Base-by-base conservation (phyloP, 352 stramenopile genomes). In the Paralagenidium karlingii region DNA sequence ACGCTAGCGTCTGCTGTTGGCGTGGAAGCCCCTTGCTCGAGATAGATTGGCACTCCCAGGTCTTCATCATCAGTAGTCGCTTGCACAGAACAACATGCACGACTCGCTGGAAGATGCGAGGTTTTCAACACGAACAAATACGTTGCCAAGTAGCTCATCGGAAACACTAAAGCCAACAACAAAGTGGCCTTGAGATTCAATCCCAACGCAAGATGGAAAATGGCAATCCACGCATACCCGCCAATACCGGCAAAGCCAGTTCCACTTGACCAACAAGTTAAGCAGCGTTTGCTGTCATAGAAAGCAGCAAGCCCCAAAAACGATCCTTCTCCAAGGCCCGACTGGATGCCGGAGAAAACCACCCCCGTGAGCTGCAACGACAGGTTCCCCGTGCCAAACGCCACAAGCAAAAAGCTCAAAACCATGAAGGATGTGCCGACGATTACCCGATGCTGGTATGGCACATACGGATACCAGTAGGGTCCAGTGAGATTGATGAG, bases 401-500 rank as follows among this genome's bases (percentile, higher is more conserved):
- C 81, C 11, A 93, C 81, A 6, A 90, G 60, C 21, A 75, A 18
- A 52, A 91, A 90, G 59, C 75, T 85, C 20, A 77, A 28, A 28
- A 75, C 48, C 83, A 96, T 96, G 37, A 69, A 79, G 7, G 75
- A 26, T 13, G 73, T 69, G 24, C 71, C 80, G 4, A 78, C 45
- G 5, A 70, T 28, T 21, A 94, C 82, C 38, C 91, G 77, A 19
- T 58, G 49, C 18, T 74, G 53, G 52, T 97, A 97, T 1, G 75
- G 86, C 22, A 97, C 75, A 37, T 76, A 55, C 34, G 96, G 77
- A 60, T 97, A 97, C 91, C 91, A 97, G 55, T 95, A 95, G 8
- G 89, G 87, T 2, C 80, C 83, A 25, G 79, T 82, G 27, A 92
- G 47, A 48, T 97, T 96, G 16, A 95, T 61, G 25, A 90, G 40